Evolutionary conservation across 306 rosid genomes (phyloP).

Genomic region (Vachellia collinsii): DNA sequence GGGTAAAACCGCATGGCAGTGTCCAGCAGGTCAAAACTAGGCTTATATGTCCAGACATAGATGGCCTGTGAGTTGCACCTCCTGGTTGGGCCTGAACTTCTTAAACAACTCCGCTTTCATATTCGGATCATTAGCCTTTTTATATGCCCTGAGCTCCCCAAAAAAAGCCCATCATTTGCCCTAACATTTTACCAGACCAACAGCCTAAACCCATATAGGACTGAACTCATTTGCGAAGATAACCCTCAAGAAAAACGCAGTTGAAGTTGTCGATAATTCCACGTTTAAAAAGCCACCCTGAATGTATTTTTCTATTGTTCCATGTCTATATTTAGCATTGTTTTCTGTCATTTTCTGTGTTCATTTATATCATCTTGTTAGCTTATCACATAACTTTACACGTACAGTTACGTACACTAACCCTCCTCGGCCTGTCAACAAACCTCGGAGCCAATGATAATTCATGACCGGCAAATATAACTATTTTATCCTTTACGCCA

Average conservation of each 20-base stretch:
- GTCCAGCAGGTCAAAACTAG: background rate
- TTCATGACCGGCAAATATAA: background rate
- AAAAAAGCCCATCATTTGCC: background rate
- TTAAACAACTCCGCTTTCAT: background rate
- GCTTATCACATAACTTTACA: background rate
- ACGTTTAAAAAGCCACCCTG: background rate
- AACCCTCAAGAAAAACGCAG: background rate
- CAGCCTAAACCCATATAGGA: background rate
- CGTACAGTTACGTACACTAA: background rate
- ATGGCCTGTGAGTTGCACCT: background rate
- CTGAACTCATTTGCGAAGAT: background rate
- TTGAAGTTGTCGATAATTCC: background rate
- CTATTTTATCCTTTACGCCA: background rate
- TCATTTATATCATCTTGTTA: background rate
- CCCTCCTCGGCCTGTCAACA: slow-evolving; percentile 18
- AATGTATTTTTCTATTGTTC: background rate
- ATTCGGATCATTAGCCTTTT: background rate
- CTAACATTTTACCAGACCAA: background rate
- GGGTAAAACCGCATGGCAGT: too few species aligned
- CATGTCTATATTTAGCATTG: background rate
- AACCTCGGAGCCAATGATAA: background rate
- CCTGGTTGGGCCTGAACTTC: background rate
- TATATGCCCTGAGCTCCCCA: too few species aligned
- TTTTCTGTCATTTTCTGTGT: background rate
- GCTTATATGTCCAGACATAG: background rate